phyloP scores from a whole-genome alignment of 345 rosid species.

The Lumnitzera littorea region DNA sequence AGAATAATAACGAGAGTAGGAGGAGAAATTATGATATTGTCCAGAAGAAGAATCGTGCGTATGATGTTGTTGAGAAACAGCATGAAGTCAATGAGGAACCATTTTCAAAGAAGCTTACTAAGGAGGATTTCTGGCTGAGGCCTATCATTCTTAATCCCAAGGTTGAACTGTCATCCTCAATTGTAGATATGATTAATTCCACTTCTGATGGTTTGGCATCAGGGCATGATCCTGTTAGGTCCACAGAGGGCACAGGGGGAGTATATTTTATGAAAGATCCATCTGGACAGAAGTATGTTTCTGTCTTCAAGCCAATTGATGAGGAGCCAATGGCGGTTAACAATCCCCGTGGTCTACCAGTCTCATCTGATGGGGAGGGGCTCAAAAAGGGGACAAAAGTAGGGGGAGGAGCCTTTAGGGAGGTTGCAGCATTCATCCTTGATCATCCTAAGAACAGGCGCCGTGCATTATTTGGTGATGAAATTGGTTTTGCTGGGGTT shows the following conservation, averaged over 20 bases:
- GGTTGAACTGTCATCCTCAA: neutral
- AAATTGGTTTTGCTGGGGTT: slow-evolving; percentile 11
- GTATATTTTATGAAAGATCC: slow-evolving; percentile 4
- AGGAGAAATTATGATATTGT: slow-evolving; percentile 14
- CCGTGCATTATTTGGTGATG: slow-evolving; percentile 3
- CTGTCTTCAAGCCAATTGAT: slow-evolving; percentile 13
- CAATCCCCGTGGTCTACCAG: slow-evolving; percentile 10
- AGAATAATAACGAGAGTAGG: neutral
- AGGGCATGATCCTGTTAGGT: slow-evolving; percentile 6
- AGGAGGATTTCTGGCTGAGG: slow-evolving; percentile 14
- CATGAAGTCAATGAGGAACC: slow-evolving; percentile 5
- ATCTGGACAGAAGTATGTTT: slow-evolving; percentile 8
- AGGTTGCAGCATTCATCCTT: slow-evolving; percentile 13
- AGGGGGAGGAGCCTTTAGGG: slow-evolving; percentile 12
- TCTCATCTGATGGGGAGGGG: slow-evolving; percentile 10
- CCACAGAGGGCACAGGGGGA: slow-evolving; percentile 8
- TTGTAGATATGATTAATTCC: slow-evolving; percentile 3
- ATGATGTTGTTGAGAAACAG: neutral
- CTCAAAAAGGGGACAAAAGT: slow-evolving; percentile 13
- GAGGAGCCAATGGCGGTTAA: slow-evolving; percentile 12
- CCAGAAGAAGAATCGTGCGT: slow-evolving; percentile 9
- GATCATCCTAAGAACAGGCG: slow-evolving; percentile 10
- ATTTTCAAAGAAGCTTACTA: slow-evolving; percentile 18
- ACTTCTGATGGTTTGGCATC: neutral
- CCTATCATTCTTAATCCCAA: slow-evolving; percentile 11